Evolutionary conservation across 1,284 basidiomycete species (phyloP).

Genomic region (Naganishia cerealis): DNA sequence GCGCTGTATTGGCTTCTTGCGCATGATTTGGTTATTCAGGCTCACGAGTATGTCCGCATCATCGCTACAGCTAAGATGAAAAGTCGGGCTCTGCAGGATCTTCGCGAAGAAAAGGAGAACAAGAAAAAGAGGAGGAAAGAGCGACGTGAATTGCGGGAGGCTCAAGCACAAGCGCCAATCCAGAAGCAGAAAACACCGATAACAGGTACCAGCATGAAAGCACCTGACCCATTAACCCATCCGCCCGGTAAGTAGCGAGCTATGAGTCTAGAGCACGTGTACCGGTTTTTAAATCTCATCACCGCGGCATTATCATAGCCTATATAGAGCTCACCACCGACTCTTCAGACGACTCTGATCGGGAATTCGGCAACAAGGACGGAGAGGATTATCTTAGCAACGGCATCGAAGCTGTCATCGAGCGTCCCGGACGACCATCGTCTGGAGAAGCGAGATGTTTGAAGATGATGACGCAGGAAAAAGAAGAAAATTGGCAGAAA

Average conservation of each 20-base stretch:
- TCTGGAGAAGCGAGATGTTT: conserved; percentile 30
- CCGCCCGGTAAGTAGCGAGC: conserved; percentile 5
- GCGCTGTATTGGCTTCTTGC: conserved; percentile 91
- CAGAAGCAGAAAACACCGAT: conserved; percentile 2
- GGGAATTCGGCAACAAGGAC: conserved; percentile 28
- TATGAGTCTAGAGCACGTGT: not conserved
- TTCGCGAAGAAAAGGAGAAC: conserved; percentile 20
- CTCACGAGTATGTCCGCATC: conserved; percentile 82
- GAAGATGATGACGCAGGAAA: conserved; percentile 31
- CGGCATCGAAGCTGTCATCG: conserved; percentile 30
- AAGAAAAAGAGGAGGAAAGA: conserved; percentile 14
- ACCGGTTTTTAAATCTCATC: not conserved
- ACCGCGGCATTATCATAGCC: not conserved
- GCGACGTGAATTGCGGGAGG: not conserved
- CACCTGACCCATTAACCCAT: conserved; percentile 9
- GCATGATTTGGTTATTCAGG: conserved; percentile 76
- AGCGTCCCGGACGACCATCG: conserved; percentile 30
- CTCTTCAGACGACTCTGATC: conserved; percentile 26
- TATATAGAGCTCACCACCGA: not conserved
- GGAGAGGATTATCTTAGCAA: conserved; percentile 29
- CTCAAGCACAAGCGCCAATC: conserved; percentile 4
- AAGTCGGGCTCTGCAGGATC: conserved; percentile 52
- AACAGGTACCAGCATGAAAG: not conserved
- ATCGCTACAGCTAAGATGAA: conserved; percentile 78
- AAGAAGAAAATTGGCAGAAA: conserved; percentile 24